Evolutionary conservation across 495 filamentous ascomycete genomes (phyloP).

Genomic region (Ascodesmis nigricans): DNA sequence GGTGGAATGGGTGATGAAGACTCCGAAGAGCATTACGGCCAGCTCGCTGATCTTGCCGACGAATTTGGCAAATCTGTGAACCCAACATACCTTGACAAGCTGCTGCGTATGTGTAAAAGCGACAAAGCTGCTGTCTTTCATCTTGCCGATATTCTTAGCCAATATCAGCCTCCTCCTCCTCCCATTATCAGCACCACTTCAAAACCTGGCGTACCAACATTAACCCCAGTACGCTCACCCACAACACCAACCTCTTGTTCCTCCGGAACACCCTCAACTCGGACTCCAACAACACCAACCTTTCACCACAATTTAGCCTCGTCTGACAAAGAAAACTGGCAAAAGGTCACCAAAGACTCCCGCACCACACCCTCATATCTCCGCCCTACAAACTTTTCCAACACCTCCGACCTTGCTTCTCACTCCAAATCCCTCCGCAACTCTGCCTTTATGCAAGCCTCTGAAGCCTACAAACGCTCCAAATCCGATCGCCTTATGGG

Average conservation of each 20-base stretch:
- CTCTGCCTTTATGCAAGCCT: slow-evolving; percentile 36
- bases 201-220: slow-evolving; percentile 31
- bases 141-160: slow-evolving; percentile 13
- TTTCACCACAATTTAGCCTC: no score
- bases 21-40: slow-evolving; percentile 27
- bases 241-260: slow-evolving; percentile 33
- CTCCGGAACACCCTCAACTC: slow-evolving; percentile 31
- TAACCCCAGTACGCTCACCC: slow-evolving; percentile 30
- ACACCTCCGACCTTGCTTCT: slow-evolving; percentile 6
- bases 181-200: slow-evolving; percentile 8
- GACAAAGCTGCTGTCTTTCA: slow-evolving; percentile 13
- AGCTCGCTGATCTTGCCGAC: slow-evolving; percentile 25
- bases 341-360: no score
- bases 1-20: slow-evolving; percentile 22
- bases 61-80: slow-evolving; percentile 11
- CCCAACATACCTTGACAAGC: slow-evolving; percentile 9
- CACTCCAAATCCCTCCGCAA: slow-evolving; percentile 14
- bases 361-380: slow-evolving; percentile 7
- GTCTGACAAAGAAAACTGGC: no score
- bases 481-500: slow-evolving; percentile 44
- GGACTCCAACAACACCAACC: slow-evolving; percentile 5
- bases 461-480: slow-evolving; percentile 36
- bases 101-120: slow-evolving; percentile 13
- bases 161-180: neutral
- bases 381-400: slow-evolving; percentile 5